Evolutionary conservation across 2,329 filamentous ascomycete genomes (phyloP).

Genomic region (Pezicula rhizophila): DNA sequence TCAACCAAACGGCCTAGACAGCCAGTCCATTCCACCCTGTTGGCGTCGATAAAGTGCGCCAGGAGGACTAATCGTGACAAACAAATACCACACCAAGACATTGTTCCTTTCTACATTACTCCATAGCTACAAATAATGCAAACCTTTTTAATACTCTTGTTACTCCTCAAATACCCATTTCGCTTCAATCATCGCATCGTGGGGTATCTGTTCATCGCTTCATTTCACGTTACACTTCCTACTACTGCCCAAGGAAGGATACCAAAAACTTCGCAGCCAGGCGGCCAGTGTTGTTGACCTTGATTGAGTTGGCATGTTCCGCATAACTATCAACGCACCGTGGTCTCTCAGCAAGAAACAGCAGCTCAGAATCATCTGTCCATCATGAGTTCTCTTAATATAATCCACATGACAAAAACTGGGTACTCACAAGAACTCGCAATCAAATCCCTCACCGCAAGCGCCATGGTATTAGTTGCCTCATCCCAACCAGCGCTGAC

Average conservation of each 20-base stretch:
- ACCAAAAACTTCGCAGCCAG: conserved; percentile 16
- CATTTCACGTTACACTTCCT: neutral
- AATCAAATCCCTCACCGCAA: conserved; percentile 10
- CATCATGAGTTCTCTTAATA: neutral
- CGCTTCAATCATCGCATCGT: neutral
- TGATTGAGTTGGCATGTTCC: conserved; percentile 11
- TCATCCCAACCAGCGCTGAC: conserved; percentile 8
- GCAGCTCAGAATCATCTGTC: conserved; percentile 10
- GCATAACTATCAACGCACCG: conserved; percentile 3
- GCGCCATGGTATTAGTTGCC: conserved; percentile 13
- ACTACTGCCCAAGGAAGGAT: conserved; percentile 13
- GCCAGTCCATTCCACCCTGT: conserved; percentile 32
- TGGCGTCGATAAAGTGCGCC: conserved; percentile 28
- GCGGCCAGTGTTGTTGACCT: conserved; percentile 13
- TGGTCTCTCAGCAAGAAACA: conserved; percentile 9
- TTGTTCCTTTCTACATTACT: neutral
- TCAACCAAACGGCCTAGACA: conserved; percentile 31
- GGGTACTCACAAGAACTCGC: conserved; percentile 11
- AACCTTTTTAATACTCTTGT: too few species aligned
- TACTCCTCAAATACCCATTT: neutral
- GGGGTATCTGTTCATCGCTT: neutral
- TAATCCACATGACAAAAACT: neutral
- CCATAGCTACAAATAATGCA: neutral
- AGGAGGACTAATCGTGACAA: conserved; percentile 33
- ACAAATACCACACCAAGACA: conserved; percentile 13